Conservation (phyloP, 441 rosid genomes). For the Croton laevigatus region DNA sequence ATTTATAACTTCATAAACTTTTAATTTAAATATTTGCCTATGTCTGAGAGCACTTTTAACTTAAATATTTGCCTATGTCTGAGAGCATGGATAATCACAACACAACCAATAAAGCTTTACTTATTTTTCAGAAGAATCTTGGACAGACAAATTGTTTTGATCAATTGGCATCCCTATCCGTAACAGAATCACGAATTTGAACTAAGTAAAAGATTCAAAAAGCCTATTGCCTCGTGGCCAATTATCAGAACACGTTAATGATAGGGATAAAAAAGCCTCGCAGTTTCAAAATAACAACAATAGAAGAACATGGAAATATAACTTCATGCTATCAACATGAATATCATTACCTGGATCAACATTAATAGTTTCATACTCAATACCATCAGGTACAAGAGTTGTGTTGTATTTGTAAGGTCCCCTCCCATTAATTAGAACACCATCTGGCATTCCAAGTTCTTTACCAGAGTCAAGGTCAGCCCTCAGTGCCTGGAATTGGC, state of each 20-base stretch:
- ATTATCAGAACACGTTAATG: neutral
- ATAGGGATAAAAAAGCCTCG: neutral
- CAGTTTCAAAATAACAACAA: neutral
- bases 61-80: neutral
- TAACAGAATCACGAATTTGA: no score
- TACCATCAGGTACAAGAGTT: slow-evolving; percentile 73
- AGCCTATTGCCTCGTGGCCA: neutral
- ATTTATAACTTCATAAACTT: slow-evolving; percentile 6
- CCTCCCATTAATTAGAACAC: slow-evolving; percentile 91
- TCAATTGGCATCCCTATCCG: neutral
- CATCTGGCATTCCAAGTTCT: slow-evolving; percentile 92
- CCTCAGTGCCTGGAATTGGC: slow-evolving; percentile 59
- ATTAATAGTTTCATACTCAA: slow-evolving; percentile 55
- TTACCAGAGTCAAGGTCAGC: slow-evolving; percentile 66
- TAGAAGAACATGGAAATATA: neutral
- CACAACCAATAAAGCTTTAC: neutral
- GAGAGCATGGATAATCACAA: no score
- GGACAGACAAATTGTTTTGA: neutral
- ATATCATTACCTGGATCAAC: slow-evolving; percentile 68
- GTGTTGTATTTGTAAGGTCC: slow-evolving; percentile 80
- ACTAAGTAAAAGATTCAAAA: neutral
- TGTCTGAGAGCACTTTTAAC: neutral
- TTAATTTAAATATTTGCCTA: neutral
- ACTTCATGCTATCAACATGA: slow-evolving; percentile 8
- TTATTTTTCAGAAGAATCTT: neutral